A percentile compares a stretch with the other conserved stretches of the same genome.
phyloP scores from a whole-genome alignment of 2,329 filamentous ascomycete genomes.

The Stagonosporopsis tanaceti region DNA sequence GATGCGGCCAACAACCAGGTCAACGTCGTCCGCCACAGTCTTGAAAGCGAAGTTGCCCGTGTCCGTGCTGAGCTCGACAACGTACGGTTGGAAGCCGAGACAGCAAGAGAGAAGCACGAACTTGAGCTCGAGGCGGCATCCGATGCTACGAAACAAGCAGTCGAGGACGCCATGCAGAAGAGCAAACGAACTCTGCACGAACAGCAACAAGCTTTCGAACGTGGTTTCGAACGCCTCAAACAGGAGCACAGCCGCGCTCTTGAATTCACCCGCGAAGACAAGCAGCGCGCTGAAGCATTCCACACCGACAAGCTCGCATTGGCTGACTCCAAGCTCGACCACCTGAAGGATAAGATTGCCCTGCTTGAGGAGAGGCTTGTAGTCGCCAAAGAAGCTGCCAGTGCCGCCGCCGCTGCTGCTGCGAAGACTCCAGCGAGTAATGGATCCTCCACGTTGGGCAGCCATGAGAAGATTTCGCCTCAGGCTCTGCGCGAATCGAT shows the following conservation, averaged over 20 bases:
- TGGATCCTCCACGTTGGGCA: slow-evolving; percentile 44
- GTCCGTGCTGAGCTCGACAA: slow-evolving; percentile 79
- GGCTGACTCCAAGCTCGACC: slow-evolving; percentile 82
- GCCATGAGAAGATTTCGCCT: slow-evolving; percentile 87
- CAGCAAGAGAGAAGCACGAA: slow-evolving; percentile 79
- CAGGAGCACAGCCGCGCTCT: slow-evolving; percentile 70
- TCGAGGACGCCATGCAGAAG: slow-evolving; percentile 62
- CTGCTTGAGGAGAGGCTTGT: slow-evolving; percentile 92
- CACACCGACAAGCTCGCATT: slow-evolving; percentile 82
- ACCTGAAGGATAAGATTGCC: slow-evolving; percentile 83
- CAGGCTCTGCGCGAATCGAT: slow-evolving; percentile 96
- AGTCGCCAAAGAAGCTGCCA: slow-evolving; percentile 85
- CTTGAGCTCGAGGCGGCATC: slow-evolving; percentile 84
- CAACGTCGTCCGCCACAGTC: slow-evolving; percentile 80
- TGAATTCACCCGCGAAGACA: slow-evolving; percentile 79
- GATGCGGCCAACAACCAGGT: slow-evolving; percentile 86
- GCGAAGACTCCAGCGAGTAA: slow-evolving; percentile 57
- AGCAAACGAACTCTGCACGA: slow-evolving; percentile 65
- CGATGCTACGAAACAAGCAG: slow-evolving; percentile 68
- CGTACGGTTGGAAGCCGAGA: slow-evolving; percentile 80
- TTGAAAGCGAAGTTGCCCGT: slow-evolving; percentile 79
- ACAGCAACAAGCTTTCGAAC: slow-evolving; percentile 53
- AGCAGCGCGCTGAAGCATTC: slow-evolving; percentile 79
- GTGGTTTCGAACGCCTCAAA: slow-evolving; percentile 54
- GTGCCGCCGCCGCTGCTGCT: slow-evolving; percentile 78